Evolutionary conservation across 31 red algal species (phyloP), one percentile per base, ranked within the genome.

Genomic region (Odonthalia washingtoniensis): DNA sequence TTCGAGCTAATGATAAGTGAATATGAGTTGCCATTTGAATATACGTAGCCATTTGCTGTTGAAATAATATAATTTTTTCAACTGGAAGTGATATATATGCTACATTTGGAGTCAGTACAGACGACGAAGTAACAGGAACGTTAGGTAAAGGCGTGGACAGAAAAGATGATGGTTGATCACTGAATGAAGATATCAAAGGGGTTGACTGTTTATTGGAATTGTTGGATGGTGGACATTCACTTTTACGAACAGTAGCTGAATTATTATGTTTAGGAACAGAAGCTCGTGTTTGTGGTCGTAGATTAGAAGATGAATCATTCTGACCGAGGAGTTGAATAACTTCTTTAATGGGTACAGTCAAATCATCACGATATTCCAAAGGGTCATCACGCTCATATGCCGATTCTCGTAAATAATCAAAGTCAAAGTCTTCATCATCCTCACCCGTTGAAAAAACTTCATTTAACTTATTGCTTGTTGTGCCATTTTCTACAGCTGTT

Each of bases 371-470:
- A 66, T 75, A 93, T 78, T 93, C 90, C 36, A 93, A 46, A 6
- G 90, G 90, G 42, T 93, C 90, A 34, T 93, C 90, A 37, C 42
- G 83, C 30, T 83, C 90, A 30, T 65, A 69, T 17, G 90, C 90
- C 21, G 83, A 78, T 70, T 87, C 90, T 2, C 83, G 83, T 77
- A 93, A 70, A 76, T 93, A 93, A 65, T 93, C 90, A 70, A 93
- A 93, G 28, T 93, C 90, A 60, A 87, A 82, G 42, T 93, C 90
- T 65, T 93, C 90, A 46, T 93, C 90, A 3, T 57, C 12, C 9
- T 9, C 49, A 57, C 21, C 21, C 12, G 21, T 57, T 14, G 9
- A 9, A 57, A 21, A 21, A 57, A 57, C 49, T 21, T 14, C 12
- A 57, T 9, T 9, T 21, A 9, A 9, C 49, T 57, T 9, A n/a